Percentiles rank a stretch among this genome's conserved stretches.
phyloP scores from a whole-genome alignment of 2,329 filamentous ascomycete species.

The Alternaria triticimaculans region DNA sequence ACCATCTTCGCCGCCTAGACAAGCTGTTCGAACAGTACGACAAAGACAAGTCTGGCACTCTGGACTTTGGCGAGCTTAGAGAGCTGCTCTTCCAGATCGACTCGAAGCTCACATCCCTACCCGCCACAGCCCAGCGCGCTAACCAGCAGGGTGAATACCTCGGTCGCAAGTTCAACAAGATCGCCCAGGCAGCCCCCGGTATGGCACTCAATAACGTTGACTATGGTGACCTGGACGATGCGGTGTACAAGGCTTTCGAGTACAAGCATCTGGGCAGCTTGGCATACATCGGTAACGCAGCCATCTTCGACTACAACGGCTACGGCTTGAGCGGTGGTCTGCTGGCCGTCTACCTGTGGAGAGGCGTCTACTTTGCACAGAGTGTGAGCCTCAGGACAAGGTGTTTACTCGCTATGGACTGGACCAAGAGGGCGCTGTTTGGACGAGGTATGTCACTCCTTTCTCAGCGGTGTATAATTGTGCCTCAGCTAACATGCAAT shows the following conservation, averaged over 20 bases:
- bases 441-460: constrained; percentile 77
- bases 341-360: constrained; percentile 94
- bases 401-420: constrained; percentile 93
- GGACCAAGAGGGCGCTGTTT: constrained; percentile 95
- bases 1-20: constrained; percentile 87
- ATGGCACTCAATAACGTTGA: constrained; percentile 79
- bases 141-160: constrained; percentile 96
- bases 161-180: constrained; percentile 90
- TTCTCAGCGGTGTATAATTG: background rate
- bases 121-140: constrained; percentile 93
- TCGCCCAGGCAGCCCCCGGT: constrained; percentile 78
- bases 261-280: constrained; percentile 91
- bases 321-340: constrained; percentile 81
- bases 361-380: constrained; percentile 96
- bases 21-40: constrained; percentile 92
- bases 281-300: constrained; percentile 95
- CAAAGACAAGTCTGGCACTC: constrained; percentile 87
- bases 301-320: constrained; percentile 88
- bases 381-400: constrained; percentile 92
- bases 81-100: constrained; percentile 93
- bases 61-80: constrained; percentile 90
- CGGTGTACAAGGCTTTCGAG: constrained; percentile 92
- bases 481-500: constrained; percentile 2
- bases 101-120: constrained; percentile 89
- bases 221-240: constrained; percentile 89